Evolutionary conservation across 768 basidiomycete genomes (phyloP).

Genomic region (Dioszegia aurantiaca): DNA sequence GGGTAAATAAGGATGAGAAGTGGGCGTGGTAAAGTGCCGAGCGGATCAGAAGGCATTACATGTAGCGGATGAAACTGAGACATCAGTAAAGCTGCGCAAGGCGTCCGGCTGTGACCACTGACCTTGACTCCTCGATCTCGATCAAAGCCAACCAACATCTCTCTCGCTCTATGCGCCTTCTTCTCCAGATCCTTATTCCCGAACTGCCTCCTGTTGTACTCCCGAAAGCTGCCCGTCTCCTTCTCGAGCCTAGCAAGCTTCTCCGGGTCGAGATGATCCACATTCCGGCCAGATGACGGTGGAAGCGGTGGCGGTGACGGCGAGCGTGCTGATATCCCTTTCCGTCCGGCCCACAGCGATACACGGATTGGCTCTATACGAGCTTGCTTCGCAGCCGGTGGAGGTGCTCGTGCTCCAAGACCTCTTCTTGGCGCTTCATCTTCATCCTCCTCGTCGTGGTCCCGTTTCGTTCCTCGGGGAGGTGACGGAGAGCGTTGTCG

Average conservation of each 20-base stretch:
- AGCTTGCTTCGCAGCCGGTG: background rate
- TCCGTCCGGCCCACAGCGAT: conserved; percentile 40
- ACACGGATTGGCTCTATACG: conserved; percentile 38
- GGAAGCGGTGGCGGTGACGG: conserved; percentile 43
- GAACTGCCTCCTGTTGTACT: conserved; percentile 32
- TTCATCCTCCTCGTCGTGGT: conserved; percentile 19
- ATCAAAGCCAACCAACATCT: conserved; percentile 39
- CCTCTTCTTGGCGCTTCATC: conserved; percentile 29
- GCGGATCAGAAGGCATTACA: conserved; percentile 39
- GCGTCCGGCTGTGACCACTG: conserved; percentile 10
- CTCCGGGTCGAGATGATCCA: conserved; percentile 35
- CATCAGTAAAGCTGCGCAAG: background rate
- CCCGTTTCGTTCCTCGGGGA: conserved; percentile 15
- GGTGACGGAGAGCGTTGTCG: conserved; percentile 31
- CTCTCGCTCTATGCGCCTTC: conserved; percentile 41
- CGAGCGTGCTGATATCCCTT: conserved; percentile 37
- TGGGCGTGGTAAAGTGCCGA: conserved; percentile 39
- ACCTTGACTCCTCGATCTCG: conserved; percentile 41
- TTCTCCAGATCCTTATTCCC: conserved; percentile 39
- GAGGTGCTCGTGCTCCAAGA: conserved; percentile 23
- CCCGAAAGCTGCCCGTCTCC: conserved; percentile 41
- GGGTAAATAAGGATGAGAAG: conserved; percentile 44
- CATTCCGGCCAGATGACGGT: conserved; percentile 25
- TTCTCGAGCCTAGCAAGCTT: conserved; percentile 33
- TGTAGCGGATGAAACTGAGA: conserved; percentile 51